Evolutionary conservation across 768 basidiomycete species (phyloP).

Genomic region (Kwoniella botswanensis): DNA sequence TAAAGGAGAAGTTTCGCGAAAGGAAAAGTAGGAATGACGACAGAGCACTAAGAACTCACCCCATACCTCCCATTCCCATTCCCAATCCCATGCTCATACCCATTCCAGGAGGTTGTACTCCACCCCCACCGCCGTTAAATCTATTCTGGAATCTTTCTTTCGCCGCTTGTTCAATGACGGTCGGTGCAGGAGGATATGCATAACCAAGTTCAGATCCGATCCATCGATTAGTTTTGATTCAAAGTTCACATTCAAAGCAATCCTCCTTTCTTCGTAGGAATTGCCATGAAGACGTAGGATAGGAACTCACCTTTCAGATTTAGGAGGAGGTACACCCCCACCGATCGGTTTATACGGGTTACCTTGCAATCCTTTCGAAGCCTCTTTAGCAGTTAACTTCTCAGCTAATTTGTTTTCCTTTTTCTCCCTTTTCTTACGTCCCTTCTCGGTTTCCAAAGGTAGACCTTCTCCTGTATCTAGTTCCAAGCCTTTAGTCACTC

Average conservation of each 20-base stretch:
- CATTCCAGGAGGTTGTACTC: neutral
- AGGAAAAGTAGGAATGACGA: neutral
- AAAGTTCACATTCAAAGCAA: neutral
- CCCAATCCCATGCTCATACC: constrained; percentile 23
- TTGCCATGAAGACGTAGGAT: neutral
- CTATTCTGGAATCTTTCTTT: constrained; percentile 33
- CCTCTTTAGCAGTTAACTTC: constrained; percentile 6
- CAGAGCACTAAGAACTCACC: neutral
- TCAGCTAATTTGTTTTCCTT: constrained; percentile 27
- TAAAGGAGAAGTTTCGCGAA: constrained; percentile 6
- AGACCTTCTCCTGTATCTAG: constrained; percentile 16
- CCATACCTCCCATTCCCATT: constrained; percentile 25
- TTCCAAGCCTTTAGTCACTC: constrained; percentile 14
- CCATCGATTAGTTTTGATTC: neutral
- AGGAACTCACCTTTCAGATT: constrained; percentile 34
- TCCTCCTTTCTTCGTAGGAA: neutral
- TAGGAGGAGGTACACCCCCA: constrained; percentile 30
- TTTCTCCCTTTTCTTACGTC: constrained; percentile 30
- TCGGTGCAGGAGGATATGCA: constrained; percentile 43
- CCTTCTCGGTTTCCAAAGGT: constrained; percentile 16
- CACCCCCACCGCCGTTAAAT: constrained; percentile 16
- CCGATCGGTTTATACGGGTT: constrained; percentile 27
- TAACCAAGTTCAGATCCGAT: constrained; percentile 19
- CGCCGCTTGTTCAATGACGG: constrained; percentile 33
- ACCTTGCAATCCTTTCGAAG: neutral